phyloP scores from a whole-genome alignment of 768 basidiomycete species.

The Pholiota molesta region DNA sequence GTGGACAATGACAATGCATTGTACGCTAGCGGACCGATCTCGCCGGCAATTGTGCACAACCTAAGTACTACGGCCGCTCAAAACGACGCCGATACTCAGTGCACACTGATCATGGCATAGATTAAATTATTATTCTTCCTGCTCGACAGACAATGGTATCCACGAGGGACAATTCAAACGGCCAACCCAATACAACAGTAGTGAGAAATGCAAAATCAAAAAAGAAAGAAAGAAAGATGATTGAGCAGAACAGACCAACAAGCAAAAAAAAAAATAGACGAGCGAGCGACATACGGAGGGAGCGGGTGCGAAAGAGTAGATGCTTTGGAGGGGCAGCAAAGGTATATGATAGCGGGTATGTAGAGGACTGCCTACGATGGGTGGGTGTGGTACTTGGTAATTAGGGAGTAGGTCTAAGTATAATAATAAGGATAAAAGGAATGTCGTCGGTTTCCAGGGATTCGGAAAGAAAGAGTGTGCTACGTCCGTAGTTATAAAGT shows the following conservation, averaged over 20 bases:
- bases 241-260: constrained; percentile 7
- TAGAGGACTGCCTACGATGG: constrained; percentile 1
- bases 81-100: background rate
- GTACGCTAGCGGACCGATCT: background rate
- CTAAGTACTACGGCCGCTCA: too few species aligned
- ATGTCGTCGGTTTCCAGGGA: constrained; percentile 1
- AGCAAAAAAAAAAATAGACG: constrained; percentile 3
- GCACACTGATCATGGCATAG: background rate
- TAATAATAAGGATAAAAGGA: constrained; percentile 7
- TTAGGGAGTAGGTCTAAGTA: constrained; percentile 4
- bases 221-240: constrained; percentile 15
- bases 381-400: constrained; percentile 5
- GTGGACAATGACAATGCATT: background rate
- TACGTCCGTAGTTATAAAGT: background rate
- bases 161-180: constrained; percentile 12
- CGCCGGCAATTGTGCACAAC: background rate
- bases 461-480: background rate
- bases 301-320: background rate
- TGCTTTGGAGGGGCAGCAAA: background rate
- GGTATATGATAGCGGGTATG: constrained; percentile 7
- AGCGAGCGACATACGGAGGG: background rate
- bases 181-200: constrained; percentile 21
- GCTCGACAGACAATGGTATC: background rate
- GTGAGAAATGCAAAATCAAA: constrained; percentile 8
- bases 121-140: constrained; percentile 3